Conservation (phyloP, 164 flowering plant genomes). For the Chloranthus sessilifolius region DNA sequence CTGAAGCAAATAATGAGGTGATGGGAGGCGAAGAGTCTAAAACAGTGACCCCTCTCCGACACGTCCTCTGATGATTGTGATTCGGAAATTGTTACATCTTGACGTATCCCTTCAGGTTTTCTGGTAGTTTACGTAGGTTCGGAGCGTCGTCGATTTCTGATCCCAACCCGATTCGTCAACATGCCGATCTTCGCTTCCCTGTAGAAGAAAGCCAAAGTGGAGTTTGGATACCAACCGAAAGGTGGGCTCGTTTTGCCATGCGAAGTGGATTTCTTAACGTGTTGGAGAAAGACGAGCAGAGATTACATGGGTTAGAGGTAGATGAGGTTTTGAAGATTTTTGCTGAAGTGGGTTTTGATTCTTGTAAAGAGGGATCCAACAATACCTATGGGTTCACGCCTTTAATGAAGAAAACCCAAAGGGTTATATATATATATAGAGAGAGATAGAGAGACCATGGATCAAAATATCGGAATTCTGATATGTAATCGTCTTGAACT, state of each 20-base stretch:
- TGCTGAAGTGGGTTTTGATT: conserved; percentile 23
- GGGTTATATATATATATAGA: no score
- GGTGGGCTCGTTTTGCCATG: conserved; percentile 38
- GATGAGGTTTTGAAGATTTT: conserved; percentile 30
- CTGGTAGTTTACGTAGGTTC: conserved; percentile 34
- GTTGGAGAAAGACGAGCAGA: conserved; percentile 26
- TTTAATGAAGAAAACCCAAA: no score
- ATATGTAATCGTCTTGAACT: no score
- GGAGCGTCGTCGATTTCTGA: conserved; percentile 28
- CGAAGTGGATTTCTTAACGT: conserved; percentile 30
- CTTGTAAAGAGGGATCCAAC: conserved; percentile 22
- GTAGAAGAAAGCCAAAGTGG: conserved; percentile 29
- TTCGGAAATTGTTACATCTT: no score
- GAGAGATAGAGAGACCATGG: no score
- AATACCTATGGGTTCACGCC: no score
- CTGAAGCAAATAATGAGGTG: no score
- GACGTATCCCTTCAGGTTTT: conserved; percentile 23
- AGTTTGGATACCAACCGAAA: conserved; percentile 24
- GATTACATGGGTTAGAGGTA: conserved; percentile 15
- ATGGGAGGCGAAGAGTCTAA: no score
- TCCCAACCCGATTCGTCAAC: conserved; percentile 34
- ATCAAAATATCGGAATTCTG: no score
- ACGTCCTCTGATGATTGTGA: no score
- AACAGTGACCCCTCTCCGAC: no score
- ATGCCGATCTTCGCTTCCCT: conserved; percentile 26